Evolutionary conservation across 2,329 filamentous ascomycete species (phyloP).

Genomic region (Stagonosporopsis vannaccii): DNA sequence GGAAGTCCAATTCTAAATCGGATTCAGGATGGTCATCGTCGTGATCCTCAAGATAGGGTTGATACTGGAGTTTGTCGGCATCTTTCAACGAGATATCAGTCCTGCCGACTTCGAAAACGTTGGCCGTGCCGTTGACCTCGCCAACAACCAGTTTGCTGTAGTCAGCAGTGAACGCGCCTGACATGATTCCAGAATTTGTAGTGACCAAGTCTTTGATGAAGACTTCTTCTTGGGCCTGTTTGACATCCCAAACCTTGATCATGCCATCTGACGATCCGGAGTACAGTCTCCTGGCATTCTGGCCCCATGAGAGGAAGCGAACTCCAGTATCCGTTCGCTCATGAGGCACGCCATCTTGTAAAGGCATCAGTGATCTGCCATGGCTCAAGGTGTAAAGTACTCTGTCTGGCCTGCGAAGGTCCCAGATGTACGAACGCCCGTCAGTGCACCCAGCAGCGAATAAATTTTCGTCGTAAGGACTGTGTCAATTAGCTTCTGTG

Average conservation of each 20-base stretch:
- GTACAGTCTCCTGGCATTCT: slow-evolving; percentile 60
- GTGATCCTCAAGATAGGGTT: slow-evolving; percentile 28
- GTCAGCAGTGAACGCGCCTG: slow-evolving; percentile 64
- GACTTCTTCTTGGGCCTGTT: slow-evolving; percentile 58
- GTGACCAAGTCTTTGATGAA: slow-evolving; percentile 59
- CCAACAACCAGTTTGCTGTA: slow-evolving; percentile 64
- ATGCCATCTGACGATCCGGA: slow-evolving; percentile 68
- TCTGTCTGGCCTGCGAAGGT: slow-evolving; percentile 56
- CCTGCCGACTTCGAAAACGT: slow-evolving; percentile 57
- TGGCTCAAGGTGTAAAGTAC: slow-evolving; percentile 61
- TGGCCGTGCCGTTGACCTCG: slow-evolving; percentile 63
- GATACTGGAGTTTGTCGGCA: slow-evolving; percentile 38
- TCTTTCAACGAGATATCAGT: slow-evolving; percentile 42
- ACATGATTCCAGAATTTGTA: slow-evolving; percentile 63
- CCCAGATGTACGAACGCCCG: slow-evolving; percentile 68
- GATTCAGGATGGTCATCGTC: slow-evolving; percentile 5
- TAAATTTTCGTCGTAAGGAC: slow-evolving; percentile 57
- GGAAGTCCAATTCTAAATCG: neutral
- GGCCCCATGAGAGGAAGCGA: slow-evolving; percentile 65
- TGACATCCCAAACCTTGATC: slow-evolving; percentile 67
- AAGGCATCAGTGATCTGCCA: slow-evolving; percentile 58
- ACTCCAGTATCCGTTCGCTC: slow-evolving; percentile 66
- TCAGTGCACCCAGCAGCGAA: slow-evolving; percentile 68
- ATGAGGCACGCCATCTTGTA: slow-evolving; percentile 52
- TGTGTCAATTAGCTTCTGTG: slow-evolving; percentile 26